A percentile compares a stretch with the other conserved stretches of the same genome.
Conservation (phyloP, 75 land plant genomes). For the Selaginella moellendorffii region DNA sequence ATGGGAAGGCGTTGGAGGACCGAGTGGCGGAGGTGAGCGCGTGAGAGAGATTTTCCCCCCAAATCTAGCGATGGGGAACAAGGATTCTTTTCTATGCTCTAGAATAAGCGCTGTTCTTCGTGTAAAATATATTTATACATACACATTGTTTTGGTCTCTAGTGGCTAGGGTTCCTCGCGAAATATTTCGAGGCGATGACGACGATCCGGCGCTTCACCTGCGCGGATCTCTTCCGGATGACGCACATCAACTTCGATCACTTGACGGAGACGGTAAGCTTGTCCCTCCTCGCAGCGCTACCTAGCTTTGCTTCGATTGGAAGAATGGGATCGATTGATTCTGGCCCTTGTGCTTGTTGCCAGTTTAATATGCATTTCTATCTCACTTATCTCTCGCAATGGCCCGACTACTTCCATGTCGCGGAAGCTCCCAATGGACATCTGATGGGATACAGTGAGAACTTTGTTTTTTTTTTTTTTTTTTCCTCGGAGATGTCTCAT, state of each 20-base stretch:
- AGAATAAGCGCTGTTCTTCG: too few species aligned
- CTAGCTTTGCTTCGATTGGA: not conserved
- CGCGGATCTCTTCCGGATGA: slow-evolving; percentile 74
- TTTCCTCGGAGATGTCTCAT: too few species aligned
- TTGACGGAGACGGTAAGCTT: slow-evolving; percentile 79
- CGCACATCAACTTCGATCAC: slow-evolving; percentile 71
- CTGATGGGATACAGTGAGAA: slow-evolving; percentile 90
- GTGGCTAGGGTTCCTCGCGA: too few species aligned
- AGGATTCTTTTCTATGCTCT: too few species aligned
- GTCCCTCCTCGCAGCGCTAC: not conserved
- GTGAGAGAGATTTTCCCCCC: too few species aligned
- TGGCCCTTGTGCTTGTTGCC: slow-evolving; percentile 10
- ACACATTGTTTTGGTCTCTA: too few species aligned
- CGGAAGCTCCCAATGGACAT: slow-evolving; percentile 57
- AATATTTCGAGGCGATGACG: too few species aligned
- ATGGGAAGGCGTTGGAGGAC: slow-evolving; percentile 7
- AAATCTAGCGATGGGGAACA: too few species aligned
- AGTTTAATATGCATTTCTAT: slow-evolving; percentile 99
- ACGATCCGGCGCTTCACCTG: slow-evolving; percentile 87
- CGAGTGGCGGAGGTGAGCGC: slow-evolving; percentile 12
- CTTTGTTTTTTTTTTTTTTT: too few species aligned
- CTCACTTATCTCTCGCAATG: slow-evolving; percentile 91
- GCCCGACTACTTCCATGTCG: slow-evolving; percentile 96
- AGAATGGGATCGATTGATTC: not conserved
- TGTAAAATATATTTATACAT: too few species aligned